Evolutionary conservation across 2,329 filamentous ascomycete genomes (phyloP).

Genomic region (Huntiella moniliformis): DNA sequence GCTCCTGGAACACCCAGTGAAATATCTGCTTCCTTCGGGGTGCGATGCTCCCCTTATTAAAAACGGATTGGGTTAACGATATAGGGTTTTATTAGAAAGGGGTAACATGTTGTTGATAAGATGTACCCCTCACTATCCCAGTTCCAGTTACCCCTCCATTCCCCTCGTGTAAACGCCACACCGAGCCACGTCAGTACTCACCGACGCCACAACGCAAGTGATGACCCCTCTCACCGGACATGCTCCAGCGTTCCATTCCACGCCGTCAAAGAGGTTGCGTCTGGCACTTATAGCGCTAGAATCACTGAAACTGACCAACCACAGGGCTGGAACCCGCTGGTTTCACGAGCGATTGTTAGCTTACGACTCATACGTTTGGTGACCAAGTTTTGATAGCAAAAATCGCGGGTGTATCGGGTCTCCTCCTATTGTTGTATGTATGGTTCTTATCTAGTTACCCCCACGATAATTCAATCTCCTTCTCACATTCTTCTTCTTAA

Average conservation of each 20-base stretch:
- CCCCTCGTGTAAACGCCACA: slow-evolving; percentile 4
- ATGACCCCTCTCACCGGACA: background rate
- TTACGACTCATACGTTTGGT: background rate
- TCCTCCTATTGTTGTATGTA: no score
- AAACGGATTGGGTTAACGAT: background rate
- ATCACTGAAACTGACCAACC: background rate
- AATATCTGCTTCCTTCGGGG: background rate
- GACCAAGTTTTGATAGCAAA: no score
- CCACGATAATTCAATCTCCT: no score
- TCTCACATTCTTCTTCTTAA: no score
- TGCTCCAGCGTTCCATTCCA: background rate
- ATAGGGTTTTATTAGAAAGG: no score
- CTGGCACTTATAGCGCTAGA: background rate
- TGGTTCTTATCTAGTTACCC: no score
- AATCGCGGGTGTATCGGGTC: no score
- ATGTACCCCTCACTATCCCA: slow-evolving; percentile 1
- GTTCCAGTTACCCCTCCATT: slow-evolving; percentile 6
- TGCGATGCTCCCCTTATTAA: background rate
- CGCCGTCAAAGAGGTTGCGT: background rate
- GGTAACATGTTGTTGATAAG: no score
- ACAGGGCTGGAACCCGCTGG: background rate
- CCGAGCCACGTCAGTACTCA: background rate
- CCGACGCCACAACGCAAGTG: no score
- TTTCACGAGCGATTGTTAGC: background rate
- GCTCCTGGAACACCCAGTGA: slow-evolving; percentile 1